Percentiles rank a stretch among this genome's conserved stretches.
phyloP scores from a whole-genome alignment of 345 rosid genomes.

The Limnanthes douglasii region DNA sequence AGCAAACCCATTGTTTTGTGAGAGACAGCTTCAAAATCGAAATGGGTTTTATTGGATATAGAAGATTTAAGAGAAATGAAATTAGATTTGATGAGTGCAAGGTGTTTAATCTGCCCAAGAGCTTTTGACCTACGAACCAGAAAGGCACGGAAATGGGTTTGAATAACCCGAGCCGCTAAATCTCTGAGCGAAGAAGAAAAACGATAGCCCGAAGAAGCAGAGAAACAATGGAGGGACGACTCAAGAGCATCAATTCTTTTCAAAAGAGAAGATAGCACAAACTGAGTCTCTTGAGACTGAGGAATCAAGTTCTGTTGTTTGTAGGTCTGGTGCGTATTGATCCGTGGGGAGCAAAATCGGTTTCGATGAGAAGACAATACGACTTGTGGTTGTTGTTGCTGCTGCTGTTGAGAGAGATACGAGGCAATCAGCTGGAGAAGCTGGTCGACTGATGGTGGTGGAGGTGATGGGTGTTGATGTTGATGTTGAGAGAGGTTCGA shows the following conservation, averaged over 20 bases:
- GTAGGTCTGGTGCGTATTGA: constrained; percentile 1
- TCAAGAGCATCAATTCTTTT: constrained; percentile 42
- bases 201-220: constrained; percentile 8
- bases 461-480: constrained; percentile 12
- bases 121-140: constrained; percentile 68
- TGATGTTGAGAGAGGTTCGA: too few species aligned
- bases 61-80: constrained; percentile 51
- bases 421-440: constrained; percentile 36
- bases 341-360: constrained; percentile 2
- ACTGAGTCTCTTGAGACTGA: constrained; percentile 12
- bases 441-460: constrained; percentile 21
- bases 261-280: constrained; percentile 31
- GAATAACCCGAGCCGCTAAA: constrained; percentile 73
- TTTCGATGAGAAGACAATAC: constrained; percentile 9
- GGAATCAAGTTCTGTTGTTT: constrained; percentile 1
- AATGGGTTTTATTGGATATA: constrained; percentile 26
- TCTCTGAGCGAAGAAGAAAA: constrained; percentile 32
- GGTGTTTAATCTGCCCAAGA: constrained; percentile 64
- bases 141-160: constrained; percentile 59
- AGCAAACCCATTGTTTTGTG: constrained; percentile 50
- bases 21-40: constrained; percentile 31
- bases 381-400: constrained; percentile 8
- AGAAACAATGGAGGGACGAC: constrained; percentile 22
- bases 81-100: constrained; percentile 52
- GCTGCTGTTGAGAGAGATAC: constrained; percentile 29